Percentiles rank a stretch among this genome's conserved stretches.
These are phyloP conservation scores for Fusarium multiceps DNA, from an alignment of 2,329 filamentous ascomycete genomes.

Conservation along the genomic window DNA sequence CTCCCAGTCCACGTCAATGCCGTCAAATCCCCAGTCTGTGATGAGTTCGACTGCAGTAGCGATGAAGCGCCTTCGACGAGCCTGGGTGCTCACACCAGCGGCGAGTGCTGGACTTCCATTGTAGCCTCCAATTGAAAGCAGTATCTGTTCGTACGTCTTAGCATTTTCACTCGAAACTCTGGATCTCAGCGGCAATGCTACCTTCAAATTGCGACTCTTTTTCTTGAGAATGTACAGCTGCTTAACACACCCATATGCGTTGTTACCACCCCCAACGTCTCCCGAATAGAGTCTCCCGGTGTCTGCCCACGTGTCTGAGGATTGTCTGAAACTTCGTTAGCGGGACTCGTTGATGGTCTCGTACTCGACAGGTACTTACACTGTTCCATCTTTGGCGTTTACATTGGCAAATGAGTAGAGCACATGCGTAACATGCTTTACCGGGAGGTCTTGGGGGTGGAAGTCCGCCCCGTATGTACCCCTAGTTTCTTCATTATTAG, in stretches of 20 bases:
- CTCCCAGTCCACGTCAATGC: conserved; percentile 69
- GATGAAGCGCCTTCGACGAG: conserved; percentile 74
- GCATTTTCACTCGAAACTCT: background rate
- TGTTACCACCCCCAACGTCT: conserved; percentile 72
- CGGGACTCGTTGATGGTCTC: too few species aligned
- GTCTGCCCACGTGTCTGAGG: conserved; percentile 57
- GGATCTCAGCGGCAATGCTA: conserved; percentile 45
- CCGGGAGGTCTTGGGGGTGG: conserved; percentile 75
- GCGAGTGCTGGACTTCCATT: conserved; percentile 69
- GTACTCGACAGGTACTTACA: conserved; percentile 50
- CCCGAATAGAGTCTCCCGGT: conserved; percentile 73
- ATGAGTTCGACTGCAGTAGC: conserved; percentile 74
- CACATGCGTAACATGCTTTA: conserved; percentile 77
- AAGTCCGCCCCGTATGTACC: conserved; percentile 75
- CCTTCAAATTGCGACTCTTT: conserved; percentile 78
- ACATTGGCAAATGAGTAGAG: conserved; percentile 70
- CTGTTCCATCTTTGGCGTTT: conserved; percentile 55
- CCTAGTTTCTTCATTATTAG: conserved; percentile 59
- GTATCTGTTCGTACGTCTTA: conserved; percentile 21
- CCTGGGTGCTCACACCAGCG: conserved; percentile 68
- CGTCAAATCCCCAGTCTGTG: conserved; percentile 72
- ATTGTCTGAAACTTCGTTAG: conserved; percentile 12
- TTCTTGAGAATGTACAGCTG: conserved; percentile 83
- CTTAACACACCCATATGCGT: conserved; percentile 82
- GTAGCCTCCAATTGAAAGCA: conserved; percentile 74